Conservation (phyloP, 768 basidiomycete species). For the Suillus spraguei region DNA sequence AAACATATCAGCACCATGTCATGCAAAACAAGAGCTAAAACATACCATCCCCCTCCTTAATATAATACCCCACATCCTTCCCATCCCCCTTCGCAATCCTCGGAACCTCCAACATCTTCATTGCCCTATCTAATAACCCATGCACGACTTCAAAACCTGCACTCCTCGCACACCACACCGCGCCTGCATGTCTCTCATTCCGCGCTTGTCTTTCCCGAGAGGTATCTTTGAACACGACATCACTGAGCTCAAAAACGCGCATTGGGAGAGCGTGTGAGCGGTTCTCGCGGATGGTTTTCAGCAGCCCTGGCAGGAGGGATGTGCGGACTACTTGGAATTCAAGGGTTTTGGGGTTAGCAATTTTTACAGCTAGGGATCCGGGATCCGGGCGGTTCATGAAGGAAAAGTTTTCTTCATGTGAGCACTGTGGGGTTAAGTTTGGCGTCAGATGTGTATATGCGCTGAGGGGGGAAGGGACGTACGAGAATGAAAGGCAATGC, state of each 20-base stretch:
- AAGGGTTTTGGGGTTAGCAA: constrained; percentile 96
- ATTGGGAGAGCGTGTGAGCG: constrained; percentile 90
- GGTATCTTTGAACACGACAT: constrained; percentile 88
- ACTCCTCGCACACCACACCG: constrained; percentile 94
- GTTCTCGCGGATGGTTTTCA: constrained; percentile 98
- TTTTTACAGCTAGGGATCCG: constrained; percentile 78
- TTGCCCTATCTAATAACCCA: constrained; percentile 90
- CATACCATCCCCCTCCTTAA: constrained; percentile 83
- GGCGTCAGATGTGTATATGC: constrained; percentile 6
- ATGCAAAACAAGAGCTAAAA: constrained; percentile 1
- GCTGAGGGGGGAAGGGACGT: constrained; percentile 27
- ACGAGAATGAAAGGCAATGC: constrained; percentile 93
- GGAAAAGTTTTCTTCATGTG: constrained; percentile 97
- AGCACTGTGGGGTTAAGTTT: constrained; percentile 62
- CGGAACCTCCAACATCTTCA: constrained; percentile 95
- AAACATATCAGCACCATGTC: constrained; percentile 10
- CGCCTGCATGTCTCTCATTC: constrained; percentile 87
- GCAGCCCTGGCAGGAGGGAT: constrained; percentile 90
- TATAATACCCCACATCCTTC: constrained; percentile 83
- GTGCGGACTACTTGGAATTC: constrained; percentile 99
- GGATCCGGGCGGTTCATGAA: constrained; percentile 89
- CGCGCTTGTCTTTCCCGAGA: constrained; percentile 79
- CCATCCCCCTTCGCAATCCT: constrained; percentile 64
- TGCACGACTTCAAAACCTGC: constrained; percentile 98
- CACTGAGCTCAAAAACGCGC: constrained; percentile 91